Base-by-base conservation (phyloP, 2,329 filamentous ascomycete genomes). In the Apiospora aurea region DNA sequence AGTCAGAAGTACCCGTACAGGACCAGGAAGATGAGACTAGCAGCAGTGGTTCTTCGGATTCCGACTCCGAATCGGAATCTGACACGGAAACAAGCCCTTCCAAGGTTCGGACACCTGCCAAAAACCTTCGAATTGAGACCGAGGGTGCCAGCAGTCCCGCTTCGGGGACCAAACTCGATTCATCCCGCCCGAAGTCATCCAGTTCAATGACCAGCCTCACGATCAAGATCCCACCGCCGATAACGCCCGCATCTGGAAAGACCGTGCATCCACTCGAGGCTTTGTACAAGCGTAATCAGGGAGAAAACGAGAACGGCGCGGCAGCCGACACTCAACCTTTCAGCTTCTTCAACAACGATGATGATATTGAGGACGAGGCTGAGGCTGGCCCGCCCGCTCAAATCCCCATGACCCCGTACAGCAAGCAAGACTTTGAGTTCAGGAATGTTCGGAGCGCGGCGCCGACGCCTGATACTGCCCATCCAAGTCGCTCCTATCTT, bases 381-480 rank as follows among this genome's bases (percentile, higher is more conserved):
- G 67, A 67, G 16, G 49, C 69, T 2, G 72, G 74, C 7, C 75
- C 75, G 5, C 72, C 74, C 6, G 75, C 73, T 29, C 81, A 88
- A 14, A 79, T 85, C 5, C 95, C 95, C 16, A 90, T 94, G 82
- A 98, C 96, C 0, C 96, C 96, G 0, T 97, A 91, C 80, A 94
- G 93, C 0, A 90, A 91, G 74, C 89, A 91, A 75, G 96, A 98
- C 75, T 85, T 96, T 43, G 92, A 94, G 76, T 90, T 86, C 83
- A 89, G 95, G 74, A 89, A 89, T 69, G 80, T 93, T n/a, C 89
- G 96, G 71, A 98, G 95, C 79, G 95, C 95, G 7, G 96, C 96
- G 2, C 96, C 96, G 0, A 99, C 96, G 0, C 96, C 96, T 0
- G 96, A 99, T 79, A 98, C 96, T 0, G 94, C 94, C 1, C 91